Conservation (phyloP, 139 green algal species). For the Coelastrella sp. region DNA sequence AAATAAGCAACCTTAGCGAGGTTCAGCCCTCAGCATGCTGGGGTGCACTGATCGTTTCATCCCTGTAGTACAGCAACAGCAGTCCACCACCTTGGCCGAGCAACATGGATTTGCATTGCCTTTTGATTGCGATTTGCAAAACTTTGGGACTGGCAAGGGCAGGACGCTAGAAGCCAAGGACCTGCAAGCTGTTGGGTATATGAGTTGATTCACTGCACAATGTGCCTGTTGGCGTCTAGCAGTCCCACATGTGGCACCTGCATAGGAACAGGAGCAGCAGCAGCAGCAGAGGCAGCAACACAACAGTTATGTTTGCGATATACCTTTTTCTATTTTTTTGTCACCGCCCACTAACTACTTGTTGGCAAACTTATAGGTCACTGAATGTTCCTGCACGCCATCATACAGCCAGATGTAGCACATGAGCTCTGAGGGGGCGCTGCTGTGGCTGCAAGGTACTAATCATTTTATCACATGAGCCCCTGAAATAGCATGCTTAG, state of each 20-base stretch:
- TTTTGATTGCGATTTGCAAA: too few species aligned
- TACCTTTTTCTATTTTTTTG: too few species aligned
- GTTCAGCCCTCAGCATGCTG: too few species aligned
- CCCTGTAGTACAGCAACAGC: neutral
- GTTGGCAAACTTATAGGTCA: neutral
- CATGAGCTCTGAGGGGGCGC: too few species aligned
- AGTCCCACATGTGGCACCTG: constrained; percentile 37
- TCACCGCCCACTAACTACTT: neutral
- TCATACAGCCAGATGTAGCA: too few species aligned
- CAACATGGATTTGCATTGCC: too few species aligned
- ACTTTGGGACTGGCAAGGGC: too few species aligned
- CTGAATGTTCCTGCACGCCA: neutral
- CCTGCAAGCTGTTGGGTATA: too few species aligned
- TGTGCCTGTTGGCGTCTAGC: constrained; percentile 35
- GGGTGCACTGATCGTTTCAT: neutral
- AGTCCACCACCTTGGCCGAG: neutral
- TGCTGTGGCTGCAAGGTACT: too few species aligned
- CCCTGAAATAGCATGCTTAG: neutral
- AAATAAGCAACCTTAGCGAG: too few species aligned
- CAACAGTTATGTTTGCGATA: neutral
- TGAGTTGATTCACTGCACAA: neutral
- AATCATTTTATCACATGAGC: too few species aligned
- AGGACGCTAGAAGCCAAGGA: too few species aligned
- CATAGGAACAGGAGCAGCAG: neutral
- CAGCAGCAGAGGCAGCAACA: neutral